Evolutionary conservation across 192 early-diverging fungal genomes (phyloP).

Genomic region (Dispira parvispora): DNA sequence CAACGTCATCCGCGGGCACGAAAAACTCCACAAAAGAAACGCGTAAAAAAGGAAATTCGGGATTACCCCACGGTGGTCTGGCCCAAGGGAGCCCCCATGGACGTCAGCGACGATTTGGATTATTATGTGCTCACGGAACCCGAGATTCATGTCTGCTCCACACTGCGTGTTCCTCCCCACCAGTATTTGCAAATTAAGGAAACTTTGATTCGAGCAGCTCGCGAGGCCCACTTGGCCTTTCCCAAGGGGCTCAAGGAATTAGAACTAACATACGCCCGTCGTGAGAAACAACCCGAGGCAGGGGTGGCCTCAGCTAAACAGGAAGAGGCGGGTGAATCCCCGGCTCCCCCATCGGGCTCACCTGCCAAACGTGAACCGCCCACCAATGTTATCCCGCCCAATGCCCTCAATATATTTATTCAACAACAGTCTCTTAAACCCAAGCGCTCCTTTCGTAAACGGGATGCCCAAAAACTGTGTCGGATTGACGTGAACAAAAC

Average conservation of each 20-base stretch:
- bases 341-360: neutral
- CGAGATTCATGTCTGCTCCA: conserved; percentile 56
- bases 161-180: conserved; percentile 62
- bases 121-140: conserved; percentile 12
- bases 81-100: conserved; percentile 8
- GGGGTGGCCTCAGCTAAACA: neutral
- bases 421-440: conserved; percentile 16
- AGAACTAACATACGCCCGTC: neutral
- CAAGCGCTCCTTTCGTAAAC: conserved; percentile 51
- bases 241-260: neutral
- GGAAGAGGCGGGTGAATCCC: neutral
- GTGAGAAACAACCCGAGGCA: neutral
- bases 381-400: neutral
- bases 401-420: conserved; percentile 9
- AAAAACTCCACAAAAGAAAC: neutral
- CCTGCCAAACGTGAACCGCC: neutral
- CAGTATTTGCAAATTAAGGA: conserved; percentile 73
- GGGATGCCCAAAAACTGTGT: conserved; percentile 79
- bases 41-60: neutral
- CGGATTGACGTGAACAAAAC: conserved; percentile 92
- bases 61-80: conserved; percentile 1
- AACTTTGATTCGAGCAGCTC: conserved; percentile 48
- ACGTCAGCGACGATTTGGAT: neutral
- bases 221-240: conserved; percentile 12
- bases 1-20: neutral